These are phyloP conservation scores for Deakozyma indianensis DNA, from an alignment of 805 yeast genomes.

Conservation along the genomic window DNA sequence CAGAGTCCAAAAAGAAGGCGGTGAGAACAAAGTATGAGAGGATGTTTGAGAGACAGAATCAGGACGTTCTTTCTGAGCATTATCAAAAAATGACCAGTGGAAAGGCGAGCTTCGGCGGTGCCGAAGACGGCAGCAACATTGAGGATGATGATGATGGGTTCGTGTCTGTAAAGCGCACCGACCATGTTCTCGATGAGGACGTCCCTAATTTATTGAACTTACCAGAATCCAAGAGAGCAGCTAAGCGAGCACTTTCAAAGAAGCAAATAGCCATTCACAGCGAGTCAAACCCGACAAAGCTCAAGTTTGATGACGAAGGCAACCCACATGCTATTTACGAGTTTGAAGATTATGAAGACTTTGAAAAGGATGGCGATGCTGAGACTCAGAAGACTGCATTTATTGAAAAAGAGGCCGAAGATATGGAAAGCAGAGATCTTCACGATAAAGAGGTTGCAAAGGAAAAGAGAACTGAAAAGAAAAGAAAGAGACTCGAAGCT, in stretches of 20 bases:
- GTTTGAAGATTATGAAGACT: slow-evolving; percentile 78
- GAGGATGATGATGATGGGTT: slow-evolving; percentile 41
- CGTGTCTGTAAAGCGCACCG: slow-evolving; percentile 62
- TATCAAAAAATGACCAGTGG: slow-evolving; percentile 55
- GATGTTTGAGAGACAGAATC: slow-evolving; percentile 92
- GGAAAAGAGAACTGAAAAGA: slow-evolving; percentile 73
- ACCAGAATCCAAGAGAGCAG: slow-evolving; percentile 71
- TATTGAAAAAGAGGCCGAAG: slow-evolving; percentile 48
- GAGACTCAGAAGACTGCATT: slow-evolving; percentile 51
- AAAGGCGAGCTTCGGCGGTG: neutral
- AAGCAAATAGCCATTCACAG: slow-evolving; percentile 45
- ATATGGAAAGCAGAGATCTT: slow-evolving; percentile 58
- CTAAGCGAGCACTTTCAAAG: slow-evolving; percentile 76
- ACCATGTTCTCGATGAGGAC: slow-evolving; percentile 54
- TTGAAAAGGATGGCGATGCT: slow-evolving; percentile 57
- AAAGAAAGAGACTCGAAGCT: slow-evolving; percentile 70
- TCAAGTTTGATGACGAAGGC: slow-evolving; percentile 91
- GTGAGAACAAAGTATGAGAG: slow-evolving; percentile 83
- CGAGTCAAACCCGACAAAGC: slow-evolving; percentile 59
- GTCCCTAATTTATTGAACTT: slow-evolving; percentile 32
- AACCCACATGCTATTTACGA: slow-evolving; percentile 83
- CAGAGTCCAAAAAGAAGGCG: slow-evolving; percentile 26
- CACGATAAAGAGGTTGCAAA: slow-evolving; percentile 67
- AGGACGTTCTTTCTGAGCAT: slow-evolving; percentile 80
- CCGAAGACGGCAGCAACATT: slow-evolving; percentile 17